A percentile compares a stretch with the other conserved stretches of the same genome.
phyloP scores from a whole-genome alignment of 2,329 filamentous ascomycete genomes.

The Pseudogymnoascus sp. region DNA sequence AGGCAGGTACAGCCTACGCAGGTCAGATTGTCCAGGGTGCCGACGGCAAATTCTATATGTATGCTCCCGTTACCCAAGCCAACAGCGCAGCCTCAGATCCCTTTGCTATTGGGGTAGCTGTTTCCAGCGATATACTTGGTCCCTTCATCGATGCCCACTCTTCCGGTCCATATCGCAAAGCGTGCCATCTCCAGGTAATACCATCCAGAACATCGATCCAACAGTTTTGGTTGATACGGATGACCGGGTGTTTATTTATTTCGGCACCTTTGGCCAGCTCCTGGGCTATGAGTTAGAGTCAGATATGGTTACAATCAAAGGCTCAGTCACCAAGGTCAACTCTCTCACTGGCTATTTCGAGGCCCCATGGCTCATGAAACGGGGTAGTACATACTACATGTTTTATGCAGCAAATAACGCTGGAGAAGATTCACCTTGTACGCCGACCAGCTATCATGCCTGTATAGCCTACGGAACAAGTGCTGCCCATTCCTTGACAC shows the following conservation, averaged over 20 bases:
- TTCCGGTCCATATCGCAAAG: slow-evolving; percentile 29
- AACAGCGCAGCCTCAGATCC: slow-evolving; percentile 23
- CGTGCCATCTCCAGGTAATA: slow-evolving; percentile 25
- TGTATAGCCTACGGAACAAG: slow-evolving; percentile 31
- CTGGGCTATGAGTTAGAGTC: slow-evolving; percentile 28
- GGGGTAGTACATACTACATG: slow-evolving; percentile 31
- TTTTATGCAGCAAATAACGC: slow-evolving; percentile 33
- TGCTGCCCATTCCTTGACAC: slow-evolving; percentile 20
- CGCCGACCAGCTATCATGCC: slow-evolving; percentile 32
- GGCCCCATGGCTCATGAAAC: slow-evolving; percentile 32
- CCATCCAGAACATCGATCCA: slow-evolving; percentile 34
- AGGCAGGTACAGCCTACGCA: slow-evolving; percentile 29
- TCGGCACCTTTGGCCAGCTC: slow-evolving; percentile 31
- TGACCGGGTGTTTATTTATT: slow-evolving; percentile 31
- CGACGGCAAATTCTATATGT: slow-evolving; percentile 31
- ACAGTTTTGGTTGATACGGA: slow-evolving; percentile 32
- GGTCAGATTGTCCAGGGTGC: slow-evolving; percentile 29
- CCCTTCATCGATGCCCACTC: slow-evolving; percentile 31
- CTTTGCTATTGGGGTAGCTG: slow-evolving; percentile 33
- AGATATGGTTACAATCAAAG: slow-evolving; percentile 31
- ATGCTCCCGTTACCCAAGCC: slow-evolving; percentile 28
- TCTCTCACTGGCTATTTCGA: slow-evolving; percentile 31
- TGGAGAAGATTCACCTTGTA: slow-evolving; percentile 29
- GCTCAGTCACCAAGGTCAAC: slow-evolving; percentile 19
- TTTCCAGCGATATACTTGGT: slow-evolving; percentile 28